Evolutionary conservation across 2,329 filamentous ascomycete genomes (phyloP), one percentile per base, ranked within the genome.

Genomic region (Stachybotrys echinatus): DNA sequence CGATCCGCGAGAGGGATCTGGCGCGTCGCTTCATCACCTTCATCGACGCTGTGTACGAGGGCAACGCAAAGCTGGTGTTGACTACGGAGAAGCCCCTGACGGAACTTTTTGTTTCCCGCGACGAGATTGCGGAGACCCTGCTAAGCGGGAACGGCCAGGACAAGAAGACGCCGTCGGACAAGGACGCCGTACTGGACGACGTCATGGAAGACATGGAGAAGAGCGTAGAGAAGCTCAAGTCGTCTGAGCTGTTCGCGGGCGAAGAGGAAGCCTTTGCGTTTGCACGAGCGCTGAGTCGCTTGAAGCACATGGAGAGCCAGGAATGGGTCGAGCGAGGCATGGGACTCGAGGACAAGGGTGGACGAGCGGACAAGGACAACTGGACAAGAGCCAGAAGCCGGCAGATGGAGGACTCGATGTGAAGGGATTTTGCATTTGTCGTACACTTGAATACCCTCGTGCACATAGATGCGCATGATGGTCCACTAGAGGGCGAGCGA

Each of bases 241-340:
- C 85, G 57, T 90, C 86, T 40, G 89, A 81, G 56, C 81, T 97
- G 38, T 99, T 99, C 67, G 88, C 87, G 2, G 94, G 94, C 39
- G 94, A 96, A 51, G 94, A 99, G 73, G 94, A 99, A 71, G 82
- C 90, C 0, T 99, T 99, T 73, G 94, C 94, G 0, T 99, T 99
- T 74, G 91, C 91, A 21, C 76, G 94, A 48, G 94, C 94, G 1
- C 68, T 97, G 58, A 92, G 87, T 48, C 76, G 94, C 50, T 71
- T 99, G 53, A 87, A 77, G 49, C 91, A 97, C 70, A 99, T 99
- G 94, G 89, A 91, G 19, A 94, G 89, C 65, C 83, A 84, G 66
- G 88, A 96, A 66, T 99, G 94, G 94, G 88, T 97, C 3, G 92
- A 97, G 71, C 72, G 91, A 14, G 92, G 83, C 2, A 81, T 84